Evolutionary conservation across 2,329 filamentous ascomycete genomes (phyloP).

Genomic region (Neofusicoccum laricinum): DNA sequence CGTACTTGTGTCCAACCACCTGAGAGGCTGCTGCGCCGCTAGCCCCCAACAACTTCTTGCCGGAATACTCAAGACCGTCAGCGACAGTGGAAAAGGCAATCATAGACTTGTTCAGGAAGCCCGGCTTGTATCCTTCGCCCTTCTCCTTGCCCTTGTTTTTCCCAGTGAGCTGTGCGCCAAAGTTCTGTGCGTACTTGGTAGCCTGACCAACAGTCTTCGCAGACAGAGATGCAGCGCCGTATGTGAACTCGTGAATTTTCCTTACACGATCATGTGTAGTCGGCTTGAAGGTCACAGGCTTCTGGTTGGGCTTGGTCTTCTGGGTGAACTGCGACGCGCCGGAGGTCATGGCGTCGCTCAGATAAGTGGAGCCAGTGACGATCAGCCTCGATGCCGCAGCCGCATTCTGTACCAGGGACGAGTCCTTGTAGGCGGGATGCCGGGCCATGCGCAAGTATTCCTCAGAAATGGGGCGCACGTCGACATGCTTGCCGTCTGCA

Average conservation of each 20-base stretch:
- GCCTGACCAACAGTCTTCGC: slow-evolving; percentile 85
- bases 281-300: slow-evolving; percentile 84
- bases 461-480: slow-evolving; percentile 63
- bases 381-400: slow-evolving; percentile 86
- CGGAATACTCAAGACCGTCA: slow-evolving; percentile 87
- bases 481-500: slow-evolving; percentile 64
- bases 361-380: slow-evolving; percentile 77
- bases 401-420: slow-evolving; percentile 80
- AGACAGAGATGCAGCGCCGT: slow-evolving; percentile 73
- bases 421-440: slow-evolving; percentile 90
- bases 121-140: slow-evolving; percentile 75
- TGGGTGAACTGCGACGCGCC: slow-evolving; percentile 79
- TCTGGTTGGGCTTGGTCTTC: slow-evolving; percentile 71
- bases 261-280: slow-evolving; percentile 81
- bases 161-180: slow-evolving; percentile 74
- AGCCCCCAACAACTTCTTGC: slow-evolving; percentile 71
- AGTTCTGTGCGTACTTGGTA: slow-evolving; percentile 79
- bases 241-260: slow-evolving; percentile 84
- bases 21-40: slow-evolving; percentile 76
- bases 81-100: slow-evolving; percentile 95
- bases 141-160: slow-evolving; percentile 57
- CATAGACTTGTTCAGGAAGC: slow-evolving; percentile 89
- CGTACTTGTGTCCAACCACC: slow-evolving; percentile 87
- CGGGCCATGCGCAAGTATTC: slow-evolving; percentile 74
- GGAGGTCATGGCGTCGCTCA: slow-evolving; percentile 73